Base-by-base conservation (phyloP, 495 filamentous ascomycete genomes). In the Trichoderma erinaceum region DNA sequence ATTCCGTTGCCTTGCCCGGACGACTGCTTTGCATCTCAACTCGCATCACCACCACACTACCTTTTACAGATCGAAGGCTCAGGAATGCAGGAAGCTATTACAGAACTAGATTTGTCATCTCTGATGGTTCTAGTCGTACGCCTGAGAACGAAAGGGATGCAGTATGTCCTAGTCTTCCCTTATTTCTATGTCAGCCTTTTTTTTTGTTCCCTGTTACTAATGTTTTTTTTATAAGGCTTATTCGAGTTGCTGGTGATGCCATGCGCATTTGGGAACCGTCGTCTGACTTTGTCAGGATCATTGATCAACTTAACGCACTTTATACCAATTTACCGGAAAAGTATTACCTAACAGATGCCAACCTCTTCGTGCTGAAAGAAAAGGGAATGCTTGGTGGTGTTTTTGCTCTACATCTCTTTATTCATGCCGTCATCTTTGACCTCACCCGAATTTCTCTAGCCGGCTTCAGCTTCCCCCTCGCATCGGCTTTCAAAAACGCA, bases 281-380 rank as follows among this genome's bases (percentile, higher is more conserved):
- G 4, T 61, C 56, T 10, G 6, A 27, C 11, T 61, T 61, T 32
- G 56, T 61, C 56, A 61, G 15, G 29, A 65, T 41, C 64, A 65
- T 65, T 65, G 64, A 65, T 32, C 38, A 65, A 41, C 35, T 65
- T n/a, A 25, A 35, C 35, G 16, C 21, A 13, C 35, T 65, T 7
- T 46, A 65, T 12, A 25, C 44, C 18, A 65, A 46, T 16, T 27
- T 65, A 18, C 64, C 64, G 8, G 38, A 65, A 27, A 21, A 35
- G n/a, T 65, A 65, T 46, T 46, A 65, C 15, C 64, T 65, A 35
- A 65, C 64, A 13, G 64, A 65, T 23, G 64, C 64, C 35, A 65
- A 65, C 15, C 11, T 65, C 13, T 46, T 21, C 23, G 21, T 65
- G 35, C 35, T 65, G 32, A 41, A 46, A 46, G 64, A 46, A 3